phyloP scores from a whole-genome alignment of 2,329 filamentous ascomycete genomes.

The Trichophyton equinum region DNA sequence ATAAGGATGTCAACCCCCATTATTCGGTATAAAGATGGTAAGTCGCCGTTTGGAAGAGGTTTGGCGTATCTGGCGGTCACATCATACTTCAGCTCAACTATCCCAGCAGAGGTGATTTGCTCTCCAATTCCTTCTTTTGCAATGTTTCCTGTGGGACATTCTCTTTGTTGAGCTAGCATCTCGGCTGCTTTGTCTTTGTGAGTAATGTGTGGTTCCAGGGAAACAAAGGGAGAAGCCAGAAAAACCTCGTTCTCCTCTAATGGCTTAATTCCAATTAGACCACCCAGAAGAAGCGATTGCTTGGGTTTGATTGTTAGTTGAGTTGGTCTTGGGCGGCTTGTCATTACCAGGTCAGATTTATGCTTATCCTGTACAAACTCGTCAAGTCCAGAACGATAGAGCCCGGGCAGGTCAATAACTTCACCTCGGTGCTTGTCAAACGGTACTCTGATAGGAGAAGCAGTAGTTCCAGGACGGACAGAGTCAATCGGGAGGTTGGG shows the following conservation, averaged over 20 bases:
- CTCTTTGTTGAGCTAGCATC: constrained; percentile 53
- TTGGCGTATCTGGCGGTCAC: constrained; percentile 59
- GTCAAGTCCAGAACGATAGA: constrained; percentile 62
- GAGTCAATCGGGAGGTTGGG: constrained; percentile 80
- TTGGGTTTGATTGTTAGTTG: constrained; percentile 61
- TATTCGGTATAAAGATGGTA: constrained; percentile 35
- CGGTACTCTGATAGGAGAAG: constrained; percentile 82
- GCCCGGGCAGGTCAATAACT: constrained; percentile 80
- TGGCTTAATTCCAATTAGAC: constrained; percentile 78
- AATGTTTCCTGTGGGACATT: constrained; percentile 52
- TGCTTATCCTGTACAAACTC: constrained; percentile 55
- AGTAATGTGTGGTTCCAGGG: constrained; percentile 63
- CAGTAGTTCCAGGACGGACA: constrained; percentile 79
- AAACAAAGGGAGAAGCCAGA: constrained; percentile 76
- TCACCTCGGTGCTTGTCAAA: constrained; percentile 71
- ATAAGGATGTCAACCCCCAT: constrained; percentile 74
- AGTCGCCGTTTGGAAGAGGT: not conserved
- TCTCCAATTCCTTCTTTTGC: constrained; percentile 45
- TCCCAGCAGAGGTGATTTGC: constrained; percentile 57
- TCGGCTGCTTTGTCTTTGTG: constrained; percentile 65
- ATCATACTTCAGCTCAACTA: constrained; percentile 63
- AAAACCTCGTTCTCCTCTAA: constrained; percentile 51
- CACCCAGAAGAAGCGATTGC: constrained; percentile 72
- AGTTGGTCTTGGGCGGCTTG: constrained; percentile 56
- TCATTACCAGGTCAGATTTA: constrained; percentile 64